Conservation (phyloP, 2,329 filamentous ascomycete genomes). For the Periconia sp. region DNA sequence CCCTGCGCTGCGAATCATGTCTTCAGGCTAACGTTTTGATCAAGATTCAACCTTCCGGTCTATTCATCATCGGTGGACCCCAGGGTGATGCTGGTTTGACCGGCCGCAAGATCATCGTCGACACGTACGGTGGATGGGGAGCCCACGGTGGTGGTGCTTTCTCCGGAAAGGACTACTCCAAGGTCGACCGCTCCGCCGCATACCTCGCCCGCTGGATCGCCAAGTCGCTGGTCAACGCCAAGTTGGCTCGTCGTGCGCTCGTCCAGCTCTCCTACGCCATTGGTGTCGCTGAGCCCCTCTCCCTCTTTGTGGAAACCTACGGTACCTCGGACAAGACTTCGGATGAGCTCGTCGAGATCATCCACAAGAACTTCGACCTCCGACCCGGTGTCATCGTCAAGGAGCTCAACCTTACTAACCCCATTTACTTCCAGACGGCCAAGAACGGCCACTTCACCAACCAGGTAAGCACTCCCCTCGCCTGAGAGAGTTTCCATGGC, state of each 20-base stretch:
- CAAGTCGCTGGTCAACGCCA: conserved; percentile 91
- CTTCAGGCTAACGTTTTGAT: conserved; percentile 11
- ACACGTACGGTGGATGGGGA: conserved; percentile 99
- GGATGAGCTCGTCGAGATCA: conserved; percentile 92
- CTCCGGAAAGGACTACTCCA: conserved; percentile 99
- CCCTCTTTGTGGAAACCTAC: conserved; percentile 97
- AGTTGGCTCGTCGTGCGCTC: conserved; percentile 86
- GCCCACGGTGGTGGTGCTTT: conserved; percentile 99
- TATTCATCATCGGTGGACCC: conserved; percentile 98
- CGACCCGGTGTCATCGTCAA: conserved; percentile 97
- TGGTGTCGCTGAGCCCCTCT: conserved; percentile 95
- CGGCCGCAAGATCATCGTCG: conserved; percentile 98
- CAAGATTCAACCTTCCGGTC: conserved; percentile 91
- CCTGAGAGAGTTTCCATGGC: background rate
- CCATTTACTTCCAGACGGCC: conserved; percentile 97
- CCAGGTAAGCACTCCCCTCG: conserved; percentile 58
- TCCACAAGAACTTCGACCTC: conserved; percentile 95
- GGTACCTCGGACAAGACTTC: conserved; percentile 88
- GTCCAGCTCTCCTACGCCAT: conserved; percentile 99
- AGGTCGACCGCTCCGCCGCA: conserved; percentile 97
- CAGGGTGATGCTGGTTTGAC: conserved; percentile 99
- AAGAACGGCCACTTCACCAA: conserved; percentile 99
- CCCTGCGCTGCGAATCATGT: background rate
- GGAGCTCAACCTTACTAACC: conserved; percentile 91
- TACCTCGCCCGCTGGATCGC: conserved; percentile 98